Conservation (phyloP, 208 protist species). For the Leptomonas pyrrhocoris region DNA sequence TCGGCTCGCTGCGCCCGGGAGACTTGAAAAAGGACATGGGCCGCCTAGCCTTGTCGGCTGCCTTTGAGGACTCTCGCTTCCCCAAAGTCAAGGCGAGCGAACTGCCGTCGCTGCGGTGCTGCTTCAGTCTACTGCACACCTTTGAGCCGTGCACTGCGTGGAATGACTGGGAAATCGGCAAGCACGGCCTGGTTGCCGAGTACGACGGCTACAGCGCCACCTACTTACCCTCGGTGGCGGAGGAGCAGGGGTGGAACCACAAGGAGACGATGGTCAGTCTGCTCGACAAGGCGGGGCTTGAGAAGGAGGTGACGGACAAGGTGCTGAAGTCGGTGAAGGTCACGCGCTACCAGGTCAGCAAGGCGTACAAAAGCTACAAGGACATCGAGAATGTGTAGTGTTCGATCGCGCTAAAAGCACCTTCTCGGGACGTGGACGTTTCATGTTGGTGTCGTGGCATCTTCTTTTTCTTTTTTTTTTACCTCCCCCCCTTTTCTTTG, state of each 20-base stretch:
- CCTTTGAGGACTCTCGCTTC: slow-evolving; percentile 84
- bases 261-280: slow-evolving; percentile 63
- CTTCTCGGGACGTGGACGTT: too few species aligned
- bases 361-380: slow-evolving; percentile 42
- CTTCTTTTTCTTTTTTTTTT: slow-evolving; percentile 16
- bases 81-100: slow-evolving; percentile 61
- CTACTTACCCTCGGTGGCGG: slow-evolving; percentile 80
- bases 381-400: slow-evolving; percentile 15
- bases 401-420: too few species aligned
- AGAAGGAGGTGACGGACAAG: slow-evolving; percentile 44
- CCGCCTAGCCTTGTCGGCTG: slow-evolving; percentile 67
- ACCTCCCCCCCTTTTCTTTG: background rate
- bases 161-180: slow-evolving; percentile 86
- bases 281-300: slow-evolving; percentile 75
- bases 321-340: slow-evolving; percentile 61
- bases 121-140: slow-evolving; percentile 81
- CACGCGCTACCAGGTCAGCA: slow-evolving; percentile 82
- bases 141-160: slow-evolving; percentile 76
- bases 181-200: slow-evolving; percentile 73
- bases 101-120: slow-evolving; percentile 69
- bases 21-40: slow-evolving; percentile 74
- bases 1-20: slow-evolving; percentile 71
- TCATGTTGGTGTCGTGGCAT: too few species aligned
- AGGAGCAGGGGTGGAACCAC: slow-evolving; percentile 80
- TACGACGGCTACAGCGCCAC: slow-evolving; percentile 76